phyloP scores from a whole-genome alignment of 768 basidiomycete genomes.

The Crassisporium funariophilum region DNA sequence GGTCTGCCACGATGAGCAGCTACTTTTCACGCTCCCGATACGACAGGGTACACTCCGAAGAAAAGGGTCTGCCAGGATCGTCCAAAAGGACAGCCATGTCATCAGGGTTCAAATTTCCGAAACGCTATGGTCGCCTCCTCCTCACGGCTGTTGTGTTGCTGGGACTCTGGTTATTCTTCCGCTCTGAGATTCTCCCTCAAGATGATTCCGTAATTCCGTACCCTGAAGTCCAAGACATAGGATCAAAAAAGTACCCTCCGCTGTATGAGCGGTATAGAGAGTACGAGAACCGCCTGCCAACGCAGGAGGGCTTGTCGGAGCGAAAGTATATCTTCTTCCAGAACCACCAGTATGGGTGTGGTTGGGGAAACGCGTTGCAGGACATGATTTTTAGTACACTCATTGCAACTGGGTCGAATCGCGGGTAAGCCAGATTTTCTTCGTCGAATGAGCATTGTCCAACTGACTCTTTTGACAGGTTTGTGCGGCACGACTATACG shows the following conservation, averaged over 20 bases:
- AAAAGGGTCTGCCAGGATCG: background rate
- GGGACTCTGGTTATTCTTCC: background rate
- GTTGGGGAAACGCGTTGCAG: constrained; percentile 67
- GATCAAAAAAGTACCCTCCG: constrained; percentile 14
- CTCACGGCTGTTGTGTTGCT: constrained; percentile 3
- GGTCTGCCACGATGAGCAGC: background rate
- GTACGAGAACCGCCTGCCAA: constrained; percentile 19
- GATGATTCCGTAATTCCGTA: constrained; percentile 2
- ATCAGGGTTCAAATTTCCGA: constrained; percentile 5
- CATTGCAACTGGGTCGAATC: constrained; percentile 46
- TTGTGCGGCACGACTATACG: constrained; percentile 62
- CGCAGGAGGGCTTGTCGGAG: constrained; percentile 24
- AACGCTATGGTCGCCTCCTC: constrained; percentile 17
- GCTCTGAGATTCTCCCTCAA: background rate
- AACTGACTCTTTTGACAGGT: constrained; percentile 29
- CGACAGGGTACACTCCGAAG: too few relatives aligned
- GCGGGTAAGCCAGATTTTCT: constrained; percentile 44
- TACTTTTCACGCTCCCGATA: constrained; percentile 1
- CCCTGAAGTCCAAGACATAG: constrained; percentile 9
- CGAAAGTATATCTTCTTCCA: constrained; percentile 50
- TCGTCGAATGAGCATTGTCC: background rate
- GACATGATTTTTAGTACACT: constrained; percentile 56
- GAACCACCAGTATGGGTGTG: constrained; percentile 50
- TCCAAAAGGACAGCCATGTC: too few relatives aligned
- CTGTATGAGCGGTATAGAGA: constrained; percentile 18